Percentiles rank a stretch among this genome's conserved stretches.
These are phyloP conservation scores for Neolentinus lepideus DNA, from an alignment of 1,284 basidiomycete species.

Conservation along the genomic window DNA sequence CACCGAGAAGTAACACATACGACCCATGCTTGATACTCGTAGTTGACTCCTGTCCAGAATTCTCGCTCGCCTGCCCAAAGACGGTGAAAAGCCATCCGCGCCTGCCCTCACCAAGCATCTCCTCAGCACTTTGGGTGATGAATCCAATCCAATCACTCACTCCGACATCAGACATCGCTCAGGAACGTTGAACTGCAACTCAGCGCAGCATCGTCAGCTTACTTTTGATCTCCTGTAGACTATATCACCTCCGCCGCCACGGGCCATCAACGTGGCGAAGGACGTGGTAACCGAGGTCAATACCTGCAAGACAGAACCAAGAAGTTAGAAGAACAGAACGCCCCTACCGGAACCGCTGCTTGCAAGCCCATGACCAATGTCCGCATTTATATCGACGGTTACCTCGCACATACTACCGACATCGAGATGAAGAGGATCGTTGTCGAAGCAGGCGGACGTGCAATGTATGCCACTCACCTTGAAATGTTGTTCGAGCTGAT, in stretches of 20 bases:
- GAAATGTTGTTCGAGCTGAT: neutral
- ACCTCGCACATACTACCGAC: slow-evolving; percentile 60
- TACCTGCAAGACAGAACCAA: slow-evolving; percentile 38
- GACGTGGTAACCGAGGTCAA: slow-evolving; percentile 25
- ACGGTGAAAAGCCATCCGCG: slow-evolving; percentile 29
- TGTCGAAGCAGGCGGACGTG: slow-evolving; percentile 46
- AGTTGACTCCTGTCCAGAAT: slow-evolving; percentile 15
- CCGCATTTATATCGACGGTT: slow-evolving; percentile 59
- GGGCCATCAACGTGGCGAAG: slow-evolving; percentile 63
- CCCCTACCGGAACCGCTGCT: neutral
- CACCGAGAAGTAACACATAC: slow-evolving; percentile 18
- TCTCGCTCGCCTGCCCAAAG: slow-evolving; percentile 23
- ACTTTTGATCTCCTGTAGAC: slow-evolving; percentile 28
- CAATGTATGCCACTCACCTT: slow-evolving; percentile 30
- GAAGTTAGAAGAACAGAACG: slow-evolving; percentile 43
- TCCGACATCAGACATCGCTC: slow-evolving; percentile 54
- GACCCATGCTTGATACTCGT: neutral
- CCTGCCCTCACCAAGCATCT: slow-evolving; percentile 45
- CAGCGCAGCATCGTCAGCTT: neutral
- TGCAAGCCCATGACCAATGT: slow-evolving; percentile 6
- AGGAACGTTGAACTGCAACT: slow-evolving; percentile 28
- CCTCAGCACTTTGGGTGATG: slow-evolving; percentile 47
- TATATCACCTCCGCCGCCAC: slow-evolving; percentile 50
- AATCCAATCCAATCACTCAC: slow-evolving; percentile 66
- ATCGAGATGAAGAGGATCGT: slow-evolving; percentile 65